Evolutionary conservation across 2,329 filamentous ascomycete genomes (phyloP).

Genomic region (Metarhizium humberi): DNA sequence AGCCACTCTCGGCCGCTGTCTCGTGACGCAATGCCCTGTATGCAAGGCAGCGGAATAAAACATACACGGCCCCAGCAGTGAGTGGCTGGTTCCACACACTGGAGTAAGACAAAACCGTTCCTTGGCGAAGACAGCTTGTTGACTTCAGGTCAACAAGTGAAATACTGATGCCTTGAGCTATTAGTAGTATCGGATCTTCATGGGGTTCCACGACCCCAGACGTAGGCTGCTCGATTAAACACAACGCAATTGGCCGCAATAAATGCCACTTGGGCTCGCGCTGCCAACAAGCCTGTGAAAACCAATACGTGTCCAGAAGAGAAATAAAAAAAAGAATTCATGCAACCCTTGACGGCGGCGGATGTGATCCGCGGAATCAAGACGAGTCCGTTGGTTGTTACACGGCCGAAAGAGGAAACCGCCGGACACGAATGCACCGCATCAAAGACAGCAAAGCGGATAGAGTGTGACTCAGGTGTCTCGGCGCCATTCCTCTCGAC

Average conservation of each 20-base stretch:
- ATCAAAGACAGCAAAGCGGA: too few species aligned
- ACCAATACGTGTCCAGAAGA: neutral
- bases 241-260: slow-evolving; percentile 13
- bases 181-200: neutral
- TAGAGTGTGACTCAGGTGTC: neutral
- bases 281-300: neutral
- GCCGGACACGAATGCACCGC: neutral
- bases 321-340: too few species aligned
- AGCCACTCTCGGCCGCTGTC: too few species aligned
- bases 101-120: neutral
- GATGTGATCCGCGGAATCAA: neutral
- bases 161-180: slow-evolving; percentile 21
- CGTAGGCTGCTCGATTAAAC: slow-evolving; percentile 20
- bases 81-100: neutral
- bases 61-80: too few species aligned
- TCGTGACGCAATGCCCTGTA: too few species aligned
- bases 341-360: neutral
- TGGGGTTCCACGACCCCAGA: neutral
- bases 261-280: neutral
- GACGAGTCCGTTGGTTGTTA: neutral
- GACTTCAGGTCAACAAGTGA: neutral
- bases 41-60: too few species aligned
- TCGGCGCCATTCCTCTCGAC: neutral
- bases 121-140: neutral
- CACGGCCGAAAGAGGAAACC: slow-evolving; percentile 4